Evolutionary conservation across 306 rosid species (phyloP).

Genomic region (Canavalia ensiformis): DNA sequence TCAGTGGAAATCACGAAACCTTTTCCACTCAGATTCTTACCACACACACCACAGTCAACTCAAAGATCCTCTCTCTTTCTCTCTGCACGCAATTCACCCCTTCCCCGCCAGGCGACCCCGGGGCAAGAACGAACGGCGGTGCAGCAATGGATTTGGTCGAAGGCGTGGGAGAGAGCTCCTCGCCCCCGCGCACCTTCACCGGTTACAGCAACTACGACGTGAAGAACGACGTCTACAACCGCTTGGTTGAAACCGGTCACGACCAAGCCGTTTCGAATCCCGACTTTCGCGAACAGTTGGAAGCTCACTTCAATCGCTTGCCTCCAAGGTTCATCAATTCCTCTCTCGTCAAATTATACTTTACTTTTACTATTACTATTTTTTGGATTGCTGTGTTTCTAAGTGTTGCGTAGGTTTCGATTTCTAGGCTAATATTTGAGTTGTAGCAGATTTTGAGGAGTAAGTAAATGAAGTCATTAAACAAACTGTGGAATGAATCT

Average conservation of each 20-base stretch:
- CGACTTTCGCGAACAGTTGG: constrained; percentile 81
- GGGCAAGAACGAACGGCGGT: neutral
- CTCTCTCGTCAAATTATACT: neutral
- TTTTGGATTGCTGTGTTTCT: neutral
- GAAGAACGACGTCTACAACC: constrained; percentile 80
- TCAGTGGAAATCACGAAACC: constrained; percentile 31
- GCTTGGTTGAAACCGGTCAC: constrained; percentile 73
- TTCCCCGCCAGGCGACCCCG: constrained; percentile 46
- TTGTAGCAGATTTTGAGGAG: constrained; percentile 23
- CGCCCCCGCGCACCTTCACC: constrained; percentile 82
- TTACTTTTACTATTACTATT: constrained; percentile 5
- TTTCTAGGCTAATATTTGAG: constrained; percentile 12
- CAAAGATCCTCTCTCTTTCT: constrained; percentile 41
- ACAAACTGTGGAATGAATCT: constrained; percentile 19
- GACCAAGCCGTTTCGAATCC: constrained; percentile 73
- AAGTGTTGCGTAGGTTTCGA: neutral
- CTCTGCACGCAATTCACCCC: neutral
- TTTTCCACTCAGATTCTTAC: constrained; percentile 45
- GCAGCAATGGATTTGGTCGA: constrained; percentile 80
- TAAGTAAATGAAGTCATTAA: constrained; percentile 17
- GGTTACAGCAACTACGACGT: constrained; percentile 76
- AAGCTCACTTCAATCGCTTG: constrained; percentile 93
- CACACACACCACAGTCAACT: constrained; percentile 52
- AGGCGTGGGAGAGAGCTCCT: constrained; percentile 97
- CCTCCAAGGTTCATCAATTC: constrained; percentile 76